These are phyloP conservation scores for Francoa sonchifolia DNA, from an alignment of 441 rosid genomes.

Conservation along the genomic window DNA sequence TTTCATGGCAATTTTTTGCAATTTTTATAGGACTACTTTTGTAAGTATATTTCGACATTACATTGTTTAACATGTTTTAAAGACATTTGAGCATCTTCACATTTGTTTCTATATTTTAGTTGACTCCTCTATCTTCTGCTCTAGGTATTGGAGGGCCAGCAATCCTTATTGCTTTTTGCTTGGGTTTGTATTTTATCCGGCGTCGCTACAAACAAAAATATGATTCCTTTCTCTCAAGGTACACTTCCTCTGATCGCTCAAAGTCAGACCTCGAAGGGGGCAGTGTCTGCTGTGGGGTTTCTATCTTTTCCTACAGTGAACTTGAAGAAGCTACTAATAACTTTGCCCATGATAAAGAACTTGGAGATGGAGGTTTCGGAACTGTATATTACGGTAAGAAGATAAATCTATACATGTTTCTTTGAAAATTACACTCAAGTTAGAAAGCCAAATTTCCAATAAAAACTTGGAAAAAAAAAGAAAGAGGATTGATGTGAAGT, in stretches of 20 bases:
- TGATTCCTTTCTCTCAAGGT: constrained; percentile 19
- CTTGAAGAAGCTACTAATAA: constrained; percentile 53
- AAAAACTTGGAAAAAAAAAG: too few relatives aligned
- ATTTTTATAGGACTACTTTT: background rate
- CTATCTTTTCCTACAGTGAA: constrained; percentile 43
- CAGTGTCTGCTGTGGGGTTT: constrained; percentile 27
- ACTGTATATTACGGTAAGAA: constrained; percentile 51
- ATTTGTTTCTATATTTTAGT: background rate
- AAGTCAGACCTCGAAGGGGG: constrained; percentile 26
- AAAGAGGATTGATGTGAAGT: background rate
- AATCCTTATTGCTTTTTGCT: constrained; percentile 8
- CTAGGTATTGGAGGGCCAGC: constrained; percentile 28
- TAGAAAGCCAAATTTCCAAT: too few relatives aligned
- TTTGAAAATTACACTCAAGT: too few relatives aligned
- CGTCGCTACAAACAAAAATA: constrained; percentile 9
- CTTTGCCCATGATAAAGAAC: constrained; percentile 32
- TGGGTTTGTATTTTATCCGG: constrained; percentile 15
- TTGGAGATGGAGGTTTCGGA: constrained; percentile 73
- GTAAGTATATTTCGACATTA: background rate
- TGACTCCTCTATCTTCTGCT: constrained; percentile 3
- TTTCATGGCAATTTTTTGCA: too few relatives aligned
- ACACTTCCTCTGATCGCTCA: constrained; percentile 18
- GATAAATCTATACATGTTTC: background rate
- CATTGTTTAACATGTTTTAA: background rate
- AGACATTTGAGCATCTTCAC: background rate